Percentiles rank a stretch among this genome's conserved stretches.
phyloP scores from a whole-genome alignment of 495 filamentous ascomycete genomes.

The Aspergillus affinis region DNA sequence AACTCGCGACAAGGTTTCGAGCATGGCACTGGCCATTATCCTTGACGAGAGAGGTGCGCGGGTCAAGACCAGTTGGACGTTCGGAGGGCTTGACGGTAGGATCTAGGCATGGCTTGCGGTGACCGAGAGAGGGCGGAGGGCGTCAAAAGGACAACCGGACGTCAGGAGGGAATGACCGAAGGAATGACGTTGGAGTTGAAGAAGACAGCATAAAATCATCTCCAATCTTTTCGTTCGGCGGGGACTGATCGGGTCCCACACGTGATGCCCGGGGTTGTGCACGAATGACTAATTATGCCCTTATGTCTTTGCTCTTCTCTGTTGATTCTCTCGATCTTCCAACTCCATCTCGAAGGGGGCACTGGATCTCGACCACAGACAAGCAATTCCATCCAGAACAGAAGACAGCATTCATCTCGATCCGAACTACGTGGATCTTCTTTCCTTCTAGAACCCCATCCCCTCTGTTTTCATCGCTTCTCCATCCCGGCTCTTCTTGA shows the following conservation, averaged over 20 bases:
- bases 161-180: too few species aligned
- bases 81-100: not conserved
- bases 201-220: not conserved
- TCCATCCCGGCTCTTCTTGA: not conserved
- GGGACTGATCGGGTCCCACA: not conserved
- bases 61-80: constrained; percentile 7
- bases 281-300: too few species aligned
- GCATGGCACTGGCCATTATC: constrained; percentile 24
- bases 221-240: not conserved
- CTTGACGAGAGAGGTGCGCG: constrained; percentile 1
- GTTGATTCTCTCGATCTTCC: not conserved
- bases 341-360: not conserved
- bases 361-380: not conserved
- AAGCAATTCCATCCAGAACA: not conserved
- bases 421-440: not conserved
- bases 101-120: not conserved
- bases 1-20: constrained; percentile 18
- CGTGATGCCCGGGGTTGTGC: not conserved
- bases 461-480: not conserved
- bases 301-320: not conserved
- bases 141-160: not conserved
- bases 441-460: not conserved
- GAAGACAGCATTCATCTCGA: not conserved
- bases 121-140: not conserved
- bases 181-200: not conserved